These are phyloP conservation scores for Fraxinus albicans DNA, from an alignment of 305 asterid genomes.

Conservation along the genomic window DNA sequence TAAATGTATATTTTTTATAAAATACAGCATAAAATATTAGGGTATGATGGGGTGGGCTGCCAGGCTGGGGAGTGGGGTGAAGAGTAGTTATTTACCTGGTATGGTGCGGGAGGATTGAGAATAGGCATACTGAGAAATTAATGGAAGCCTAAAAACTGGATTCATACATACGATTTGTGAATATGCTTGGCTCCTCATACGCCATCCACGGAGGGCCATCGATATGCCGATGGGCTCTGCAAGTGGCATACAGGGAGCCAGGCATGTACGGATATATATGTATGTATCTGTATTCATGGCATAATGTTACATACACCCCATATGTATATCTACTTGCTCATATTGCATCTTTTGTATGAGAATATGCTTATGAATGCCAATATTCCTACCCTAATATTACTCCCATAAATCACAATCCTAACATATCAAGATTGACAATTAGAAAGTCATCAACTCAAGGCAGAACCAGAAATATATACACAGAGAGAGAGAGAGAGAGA, in stretches of 20 bases:
- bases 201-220: constrained; percentile 34
- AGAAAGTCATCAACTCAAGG: not conserved
- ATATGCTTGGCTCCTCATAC: constrained; percentile 49
- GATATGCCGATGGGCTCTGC: constrained; percentile 10
- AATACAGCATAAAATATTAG: not conserved
- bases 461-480: not conserved
- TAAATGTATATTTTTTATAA: not conserved
- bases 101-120: not conserved
- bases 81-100: not conserved
- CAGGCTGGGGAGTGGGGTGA: not conserved
- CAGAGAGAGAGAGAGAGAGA: not conserved
- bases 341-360: not conserved
- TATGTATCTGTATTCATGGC: not conserved
- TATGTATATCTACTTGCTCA: not conserved
- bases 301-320: not conserved
- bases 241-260: not conserved
- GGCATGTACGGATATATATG: not conserved
- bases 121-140: not conserved
- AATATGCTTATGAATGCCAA: not conserved
- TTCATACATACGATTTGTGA: constrained; percentile 11
- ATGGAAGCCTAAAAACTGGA: not conserved
- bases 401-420: not conserved
- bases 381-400: not conserved
- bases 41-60: not conserved
- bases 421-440: not conserved